Conservation (phyloP, 371 early-diverging fungal species). For the Rhizopus microsporus region DNA sequence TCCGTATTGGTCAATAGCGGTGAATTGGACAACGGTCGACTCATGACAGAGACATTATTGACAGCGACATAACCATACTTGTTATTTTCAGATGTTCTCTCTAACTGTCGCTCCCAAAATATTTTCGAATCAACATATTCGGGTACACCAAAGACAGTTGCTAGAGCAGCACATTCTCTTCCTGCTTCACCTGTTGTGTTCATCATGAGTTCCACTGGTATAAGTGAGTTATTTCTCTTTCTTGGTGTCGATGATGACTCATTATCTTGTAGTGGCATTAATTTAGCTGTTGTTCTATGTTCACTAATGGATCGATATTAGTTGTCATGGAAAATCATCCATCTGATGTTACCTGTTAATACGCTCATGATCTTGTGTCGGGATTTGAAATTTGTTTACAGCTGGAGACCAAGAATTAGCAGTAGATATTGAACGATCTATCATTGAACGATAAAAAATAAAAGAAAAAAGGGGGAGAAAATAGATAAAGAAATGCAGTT, state of each 20-base stretch:
- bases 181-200: conserved; percentile 39
- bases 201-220: conserved; percentile 39
- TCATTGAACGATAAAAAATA: conserved; percentile 11
- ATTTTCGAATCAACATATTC: conserved; percentile 49
- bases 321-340: no score
- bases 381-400: conserved; percentile 18
- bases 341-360: conserved; percentile 6
- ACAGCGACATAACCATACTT: conserved; percentile 20
- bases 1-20: background rate
- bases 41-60: conserved; percentile 13
- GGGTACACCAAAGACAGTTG: conserved; percentile 52
- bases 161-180: conserved; percentile 47
- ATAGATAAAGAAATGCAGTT: background rate
- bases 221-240: conserved; percentile 46
- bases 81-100: conserved; percentile 1
- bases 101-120: conserved; percentile 39
- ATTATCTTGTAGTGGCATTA: conserved; percentile 23
- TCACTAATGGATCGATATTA: background rate
- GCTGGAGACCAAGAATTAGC: conserved; percentile 18
- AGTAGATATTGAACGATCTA: conserved; percentile 14
- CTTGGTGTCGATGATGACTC: conserved; percentile 20
- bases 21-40: conserved; percentile 7
- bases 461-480: background rate
- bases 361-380: conserved; percentile 11
- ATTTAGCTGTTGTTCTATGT: conserved; percentile 4